Evolutionary conservation across 2,329 filamentous ascomycete species (phyloP).

Genomic region (Pseudomassariella vexata): DNA sequence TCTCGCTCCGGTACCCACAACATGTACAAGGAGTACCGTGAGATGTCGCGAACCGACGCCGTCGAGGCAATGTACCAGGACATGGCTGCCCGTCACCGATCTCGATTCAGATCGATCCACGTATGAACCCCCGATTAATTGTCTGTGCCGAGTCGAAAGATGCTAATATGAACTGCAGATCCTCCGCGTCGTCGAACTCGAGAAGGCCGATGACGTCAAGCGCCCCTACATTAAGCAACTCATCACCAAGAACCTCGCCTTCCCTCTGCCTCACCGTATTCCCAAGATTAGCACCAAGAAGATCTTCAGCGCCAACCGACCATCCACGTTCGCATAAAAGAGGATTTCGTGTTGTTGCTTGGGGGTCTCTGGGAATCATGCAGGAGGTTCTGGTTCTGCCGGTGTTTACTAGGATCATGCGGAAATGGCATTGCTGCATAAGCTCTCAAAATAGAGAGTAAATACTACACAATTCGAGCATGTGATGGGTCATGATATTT

Average conservation of each 20-base stretch:
- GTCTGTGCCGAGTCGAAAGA: no score
- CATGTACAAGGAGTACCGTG: slow-evolving; percentile 99
- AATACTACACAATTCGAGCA: slow-evolving; percentile 3
- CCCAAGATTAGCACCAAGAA: slow-evolving; percentile 79
- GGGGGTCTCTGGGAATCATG: slow-evolving; percentile 36
- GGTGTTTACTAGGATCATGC: slow-evolving; percentile 35
- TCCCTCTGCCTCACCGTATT: slow-evolving; percentile 97
- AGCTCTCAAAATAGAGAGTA: slow-evolving; percentile 8
- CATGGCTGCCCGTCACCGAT: slow-evolving; percentile 98
- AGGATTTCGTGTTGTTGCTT: slow-evolving; percentile 43
- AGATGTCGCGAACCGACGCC: slow-evolving; percentile 92
- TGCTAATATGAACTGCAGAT: slow-evolving; percentile 51
- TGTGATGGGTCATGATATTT: neutral
- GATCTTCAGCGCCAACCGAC: slow-evolving; percentile 88
- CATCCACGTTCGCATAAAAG: slow-evolving; percentile 94
- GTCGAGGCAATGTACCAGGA: slow-evolving; percentile 98
- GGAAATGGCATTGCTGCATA: slow-evolving; percentile 12
- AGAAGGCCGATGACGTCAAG: slow-evolving; percentile 92
- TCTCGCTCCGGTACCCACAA: slow-evolving; percentile 99
- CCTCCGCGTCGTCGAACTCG: slow-evolving; percentile 95
- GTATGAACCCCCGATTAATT: no score
- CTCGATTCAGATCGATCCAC: slow-evolving; percentile 97
- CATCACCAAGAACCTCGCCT: slow-evolving; percentile 87
- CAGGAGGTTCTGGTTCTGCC: slow-evolving; percentile 35
- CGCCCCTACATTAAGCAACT: slow-evolving; percentile 99